Base-by-base conservation (phyloP, 192 early-diverging fungal species). In the Backusella westeae region DNA sequence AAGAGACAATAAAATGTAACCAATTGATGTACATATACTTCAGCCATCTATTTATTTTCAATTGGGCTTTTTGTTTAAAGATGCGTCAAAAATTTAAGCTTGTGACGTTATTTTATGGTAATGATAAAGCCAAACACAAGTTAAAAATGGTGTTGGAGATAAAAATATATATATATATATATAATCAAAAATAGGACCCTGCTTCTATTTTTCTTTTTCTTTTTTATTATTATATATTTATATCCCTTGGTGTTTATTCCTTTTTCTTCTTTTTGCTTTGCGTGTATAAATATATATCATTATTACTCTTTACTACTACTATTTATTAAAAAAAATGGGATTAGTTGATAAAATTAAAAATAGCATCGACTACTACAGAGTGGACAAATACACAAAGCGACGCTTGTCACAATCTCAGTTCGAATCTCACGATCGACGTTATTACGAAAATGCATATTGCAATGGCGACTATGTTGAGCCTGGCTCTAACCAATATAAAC, bases 331-430 rank as follows among this genome's bases (percentile, higher is more conserved):
- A 32, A 49, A 21, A 87, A 91, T 82, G 81, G 81, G 81, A 36
- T 41, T 78, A 14, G 52, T 82, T 21, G 74, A 72, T 26, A 73
- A 71, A 38, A 52, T 82, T 6, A 65, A 68, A 21, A 46, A 59
- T 39, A 59, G 68, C 15, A 53, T 69, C 29, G 81, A 78, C 21
- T 36, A 76, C 12, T 46, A 59, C 12, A 63, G 71, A 68, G 41
- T 82, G 39, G 76, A 82, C 21, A 75, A 76, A 66, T 82, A 82
- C 52, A 82, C 81, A 6, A 78, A 76, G 39, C 70, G 81, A 66
- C 73, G 81, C 63, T 23, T 41, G 26, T 75, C 75, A n/a, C 76
- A 81, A 71, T 72, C 76, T 26, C 59, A 71, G 12, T 81, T 81
- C 34, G 59, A 77, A 49, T 72, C 52, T 8, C 76, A 71, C 29